phyloP scores from a whole-genome alignment of 2,329 filamentous ascomycete species.

The Aspergillus niger region DNA sequence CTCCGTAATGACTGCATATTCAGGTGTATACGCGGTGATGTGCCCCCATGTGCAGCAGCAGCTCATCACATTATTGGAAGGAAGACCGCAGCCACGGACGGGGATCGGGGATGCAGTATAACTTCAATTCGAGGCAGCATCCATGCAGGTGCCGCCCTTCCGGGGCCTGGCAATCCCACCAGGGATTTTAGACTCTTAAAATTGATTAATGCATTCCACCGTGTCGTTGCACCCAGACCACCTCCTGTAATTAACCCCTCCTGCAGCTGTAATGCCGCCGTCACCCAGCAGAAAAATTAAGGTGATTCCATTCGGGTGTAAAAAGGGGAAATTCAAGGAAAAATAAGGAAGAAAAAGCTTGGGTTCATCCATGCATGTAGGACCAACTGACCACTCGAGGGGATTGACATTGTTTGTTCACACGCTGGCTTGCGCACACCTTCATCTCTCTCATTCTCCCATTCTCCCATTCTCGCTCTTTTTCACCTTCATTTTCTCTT shows the following conservation, averaged over 20 bases:
- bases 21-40: not conserved
- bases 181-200: not conserved
- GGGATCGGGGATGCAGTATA: conserved; percentile 1
- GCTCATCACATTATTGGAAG: conserved; percentile 7
- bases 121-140: conserved; percentile 5
- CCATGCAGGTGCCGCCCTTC: conserved; percentile 2
- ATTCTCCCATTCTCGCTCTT: not conserved
- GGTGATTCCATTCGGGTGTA: not conserved
- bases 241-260: not conserved
- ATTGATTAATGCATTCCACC: conserved; percentile 5
- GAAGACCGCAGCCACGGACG: not conserved
- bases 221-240: not conserved
- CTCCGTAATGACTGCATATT: no score
- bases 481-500: conserved; percentile 9
- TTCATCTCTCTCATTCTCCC: conserved; percentile 4
- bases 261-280: conserved; percentile 1
- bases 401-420: not conserved
- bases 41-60: not conserved
- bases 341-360: not conserved
- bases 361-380: conserved; percentile 5
- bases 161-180: not conserved
- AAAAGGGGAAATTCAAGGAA: not conserved
- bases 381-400: not conserved
- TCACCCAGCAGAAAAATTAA: not conserved
- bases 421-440: not conserved